Base-by-base conservation (phyloP, 2,329 filamentous ascomycete species). In the Botrytis aclada region DNA sequence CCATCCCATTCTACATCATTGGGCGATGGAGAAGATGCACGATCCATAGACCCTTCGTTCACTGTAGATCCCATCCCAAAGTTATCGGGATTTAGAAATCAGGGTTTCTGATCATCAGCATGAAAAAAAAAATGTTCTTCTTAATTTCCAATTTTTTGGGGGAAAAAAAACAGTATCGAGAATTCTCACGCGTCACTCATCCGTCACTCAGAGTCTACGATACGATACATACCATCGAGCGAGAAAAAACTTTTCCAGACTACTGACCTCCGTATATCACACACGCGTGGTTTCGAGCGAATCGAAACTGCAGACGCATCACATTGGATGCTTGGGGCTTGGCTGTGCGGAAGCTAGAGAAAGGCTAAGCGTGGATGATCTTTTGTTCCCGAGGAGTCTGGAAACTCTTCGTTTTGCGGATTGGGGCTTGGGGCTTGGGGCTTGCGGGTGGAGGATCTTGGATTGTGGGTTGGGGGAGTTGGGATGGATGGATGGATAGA, bases 301-400 rank as follows among this genome's bases (percentile, higher is more conserved):
- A 51, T 51, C 47, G 25, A 51, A 51, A 51, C 47, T 51, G n/a
- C 47, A n/a, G 47, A 51, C 14, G 47, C 47, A 6, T 51, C 47
- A 51, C 25, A 51, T 51, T 51, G 47, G 58, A 61, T 37, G 34
- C 58, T 61, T n/a, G 22, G 37, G 14, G 51, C 51, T 29, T 29
- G 51, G n/a, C 51, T 29, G 51, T 54, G 51, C 51, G 51, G 51
- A 54, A 54, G n/a, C 51, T 54, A 54, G 51, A 54, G 51, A 62
- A 41, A 62, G 25, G 60, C 12, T 41, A 62, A 25, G 25, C 18
- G 34, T 62, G 60, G 22, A 54, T 18, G 62, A 64, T 64, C 39
- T 45, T 64, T 32, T 45, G 39, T 20, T 64, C 62, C n/a, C 39
- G 60, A 62, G 60, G 60, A 62, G 60, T 62, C 37, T 62, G 60